A percentile compares a stretch with the other conserved stretches of the same genome.
Evolutionary conservation across 2,329 filamentous ascomycete species (phyloP).

Genomic region (Penicillium sp.): DNA sequence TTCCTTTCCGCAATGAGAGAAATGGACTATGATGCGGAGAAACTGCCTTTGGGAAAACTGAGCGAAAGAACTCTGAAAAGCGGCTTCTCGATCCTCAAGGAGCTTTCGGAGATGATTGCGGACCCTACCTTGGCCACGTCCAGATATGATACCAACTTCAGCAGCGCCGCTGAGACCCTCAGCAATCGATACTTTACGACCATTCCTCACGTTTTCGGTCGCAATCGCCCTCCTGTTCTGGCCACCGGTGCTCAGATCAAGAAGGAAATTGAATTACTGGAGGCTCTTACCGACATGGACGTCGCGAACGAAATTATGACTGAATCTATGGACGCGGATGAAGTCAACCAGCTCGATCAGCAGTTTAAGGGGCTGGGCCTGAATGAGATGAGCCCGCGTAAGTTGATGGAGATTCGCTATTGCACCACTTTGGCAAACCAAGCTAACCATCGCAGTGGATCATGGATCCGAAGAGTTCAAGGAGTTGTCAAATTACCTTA

Average conservation of each 20-base stretch:
- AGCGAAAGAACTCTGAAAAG: slow-evolving; percentile 75
- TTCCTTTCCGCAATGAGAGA: slow-evolving; percentile 61
- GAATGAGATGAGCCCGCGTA: slow-evolving; percentile 72
- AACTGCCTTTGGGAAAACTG: slow-evolving; percentile 82
- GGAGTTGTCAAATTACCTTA: slow-evolving; percentile 69
- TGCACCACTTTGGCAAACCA: neutral
- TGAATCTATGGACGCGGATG: slow-evolving; percentile 57
- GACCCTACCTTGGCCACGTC: slow-evolving; percentile 53
- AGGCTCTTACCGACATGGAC: slow-evolving; percentile 84
- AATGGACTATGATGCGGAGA: slow-evolving; percentile 58
- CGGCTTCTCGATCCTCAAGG: slow-evolving; percentile 78
- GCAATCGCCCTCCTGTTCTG: slow-evolving; percentile 73
- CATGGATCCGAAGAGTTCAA: slow-evolving; percentile 64
- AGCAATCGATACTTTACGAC: slow-evolving; percentile 80
- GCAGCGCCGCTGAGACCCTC: slow-evolving; percentile 60
- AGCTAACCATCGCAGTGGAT: slow-evolving; percentile 51
- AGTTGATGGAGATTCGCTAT: slow-evolving; percentile 18
- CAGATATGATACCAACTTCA: slow-evolving; percentile 46
- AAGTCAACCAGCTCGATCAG: slow-evolving; percentile 69
- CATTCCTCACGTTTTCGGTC: slow-evolving; percentile 82
- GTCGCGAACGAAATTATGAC: slow-evolving; percentile 79
- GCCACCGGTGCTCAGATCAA: slow-evolving; percentile 62
- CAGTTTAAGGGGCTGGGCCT: slow-evolving; percentile 74
- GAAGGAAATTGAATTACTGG: slow-evolving; percentile 76
- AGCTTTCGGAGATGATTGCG: slow-evolving; percentile 70